These are phyloP conservation scores for Tylopilus cervinicoccineus DNA, from an alignment of 768 basidiomycete species.

Conservation along the genomic window DNA sequence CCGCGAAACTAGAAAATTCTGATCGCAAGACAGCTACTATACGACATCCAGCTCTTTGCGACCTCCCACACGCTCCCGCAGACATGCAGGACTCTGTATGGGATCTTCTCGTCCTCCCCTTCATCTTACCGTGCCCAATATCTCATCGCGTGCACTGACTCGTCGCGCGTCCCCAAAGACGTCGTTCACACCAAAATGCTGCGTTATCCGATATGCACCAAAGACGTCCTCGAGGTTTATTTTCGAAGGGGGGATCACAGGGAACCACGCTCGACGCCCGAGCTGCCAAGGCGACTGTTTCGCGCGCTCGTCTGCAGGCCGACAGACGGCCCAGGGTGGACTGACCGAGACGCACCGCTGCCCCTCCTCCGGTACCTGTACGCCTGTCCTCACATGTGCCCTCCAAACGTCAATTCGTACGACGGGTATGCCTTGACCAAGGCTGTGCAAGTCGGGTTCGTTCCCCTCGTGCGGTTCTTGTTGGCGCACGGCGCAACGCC, in stretches of 20 bases:
- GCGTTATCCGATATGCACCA: conserved; percentile 36
- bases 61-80: conserved; percentile 61
- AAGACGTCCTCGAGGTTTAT: conserved; percentile 44
- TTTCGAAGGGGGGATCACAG: conserved; percentile 23
- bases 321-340: conserved; percentile 33
- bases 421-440: conserved; percentile 79
- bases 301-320: conserved; percentile 33
- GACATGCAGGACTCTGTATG: conserved; percentile 49
- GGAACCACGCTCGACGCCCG: conserved; percentile 25
- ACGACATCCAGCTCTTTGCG: conserved; percentile 72
- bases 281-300: conserved; percentile 69
- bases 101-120: conserved; percentile 53
- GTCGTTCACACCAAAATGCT: conserved; percentile 44
- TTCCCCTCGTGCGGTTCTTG: conserved; percentile 66
- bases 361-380: conserved; percentile 63
- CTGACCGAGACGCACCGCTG: conserved; percentile 50
- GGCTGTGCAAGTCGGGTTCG: conserved; percentile 64
- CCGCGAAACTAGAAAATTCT: conserved; percentile 1
- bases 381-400: conserved; percentile 33
- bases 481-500: conserved; percentile 75
- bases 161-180: conserved; percentile 11
- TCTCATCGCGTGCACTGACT: conserved; percentile 40
- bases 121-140: conserved; percentile 63
- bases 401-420: conserved; percentile 59
- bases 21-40: conserved; percentile 54